phyloP scores from a whole-genome alignment of 164 flowering plant genomes.

The Macadamia tetraphylla region DNA sequence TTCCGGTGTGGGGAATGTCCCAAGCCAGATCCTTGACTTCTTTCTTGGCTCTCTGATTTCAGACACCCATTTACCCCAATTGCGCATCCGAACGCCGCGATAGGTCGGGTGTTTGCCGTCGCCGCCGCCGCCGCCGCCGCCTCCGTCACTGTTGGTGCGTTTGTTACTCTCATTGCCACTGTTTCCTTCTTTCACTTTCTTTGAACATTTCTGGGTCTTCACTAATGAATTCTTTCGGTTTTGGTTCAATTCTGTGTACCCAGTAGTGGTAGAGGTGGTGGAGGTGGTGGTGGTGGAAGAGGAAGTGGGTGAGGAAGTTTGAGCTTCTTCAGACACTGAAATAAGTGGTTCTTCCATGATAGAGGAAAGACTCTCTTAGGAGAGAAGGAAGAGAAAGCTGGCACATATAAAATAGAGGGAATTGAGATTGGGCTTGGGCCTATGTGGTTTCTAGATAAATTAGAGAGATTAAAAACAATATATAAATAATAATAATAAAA shows the following conservation, averaged over 20 bases:
- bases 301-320: not conserved
- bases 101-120: conserved; percentile 19
- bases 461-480: not conserved
- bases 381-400: not conserved
- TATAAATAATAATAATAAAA: not conserved
- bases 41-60: conserved; percentile 53
- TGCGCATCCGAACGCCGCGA: conserved; percentile 32
- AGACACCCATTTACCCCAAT: conserved; percentile 43
- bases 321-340: not conserved
- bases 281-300: not conserved
- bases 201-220: not conserved
- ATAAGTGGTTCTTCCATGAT: conserved; percentile 6
- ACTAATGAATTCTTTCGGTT: not conserved
- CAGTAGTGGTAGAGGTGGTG: conserved; percentile 1
- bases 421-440: not conserved
- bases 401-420: not conserved
- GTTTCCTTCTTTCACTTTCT: not conserved
- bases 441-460: conserved; percentile 13
- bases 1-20: conserved; percentile 43
- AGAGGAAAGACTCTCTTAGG: not conserved
- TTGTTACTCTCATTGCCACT: not conserved
- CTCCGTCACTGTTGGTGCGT: not conserved
- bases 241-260: not conserved
- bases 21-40: conserved; percentile 56
- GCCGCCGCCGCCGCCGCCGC: not conserved